phyloP scores from a whole-genome alignment of 2,329 filamentous ascomycete species.

The Trichothecium sympodiale region DNA sequence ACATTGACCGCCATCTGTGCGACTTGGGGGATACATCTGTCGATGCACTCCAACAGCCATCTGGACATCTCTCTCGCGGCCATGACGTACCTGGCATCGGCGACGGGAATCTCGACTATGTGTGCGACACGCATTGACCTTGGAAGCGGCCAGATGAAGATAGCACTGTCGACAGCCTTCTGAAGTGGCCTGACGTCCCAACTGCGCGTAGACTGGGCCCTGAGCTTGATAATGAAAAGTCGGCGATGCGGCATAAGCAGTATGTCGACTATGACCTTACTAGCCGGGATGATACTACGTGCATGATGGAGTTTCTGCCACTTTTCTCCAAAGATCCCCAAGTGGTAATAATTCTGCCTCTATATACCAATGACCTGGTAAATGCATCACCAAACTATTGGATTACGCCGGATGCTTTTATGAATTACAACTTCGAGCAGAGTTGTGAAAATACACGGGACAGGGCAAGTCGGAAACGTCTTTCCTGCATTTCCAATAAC shows the following conservation, averaged over 20 bases:
- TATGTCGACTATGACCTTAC: slow-evolving; percentile 24
- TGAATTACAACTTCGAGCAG: no score
- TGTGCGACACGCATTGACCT: slow-evolving; percentile 32
- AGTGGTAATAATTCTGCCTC: no score
- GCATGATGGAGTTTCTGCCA: slow-evolving; percentile 24
- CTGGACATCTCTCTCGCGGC: slow-evolving; percentile 29
- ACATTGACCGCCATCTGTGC: slow-evolving; percentile 24
- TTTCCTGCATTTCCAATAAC: no score
- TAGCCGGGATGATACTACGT: slow-evolving; percentile 25
- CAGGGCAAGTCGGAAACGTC: no score
- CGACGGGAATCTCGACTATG: slow-evolving; percentile 29
- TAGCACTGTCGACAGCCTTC: slow-evolving; percentile 22
- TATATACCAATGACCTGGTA: no score
- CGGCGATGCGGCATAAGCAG: slow-evolving; percentile 23
- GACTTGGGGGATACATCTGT: slow-evolving; percentile 27
- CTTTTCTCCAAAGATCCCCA: slow-evolving; percentile 20
- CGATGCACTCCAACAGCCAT: slow-evolving; percentile 32
- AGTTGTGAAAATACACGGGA: no score
- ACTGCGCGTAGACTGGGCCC: slow-evolving; percentile 22
- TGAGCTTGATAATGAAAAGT: slow-evolving; percentile 23
- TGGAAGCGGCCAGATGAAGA: slow-evolving; percentile 31
- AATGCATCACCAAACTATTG: no score
- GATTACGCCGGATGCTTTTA: no score
- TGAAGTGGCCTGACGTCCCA: slow-evolving; percentile 24
- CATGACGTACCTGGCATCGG: slow-evolving; percentile 30